A percentile compares a stretch with the other conserved stretches of the same genome.
Evolutionary conservation across 2,329 filamentous ascomycete genomes (phyloP).

Genomic region (Bipolaris bicolor): DNA sequence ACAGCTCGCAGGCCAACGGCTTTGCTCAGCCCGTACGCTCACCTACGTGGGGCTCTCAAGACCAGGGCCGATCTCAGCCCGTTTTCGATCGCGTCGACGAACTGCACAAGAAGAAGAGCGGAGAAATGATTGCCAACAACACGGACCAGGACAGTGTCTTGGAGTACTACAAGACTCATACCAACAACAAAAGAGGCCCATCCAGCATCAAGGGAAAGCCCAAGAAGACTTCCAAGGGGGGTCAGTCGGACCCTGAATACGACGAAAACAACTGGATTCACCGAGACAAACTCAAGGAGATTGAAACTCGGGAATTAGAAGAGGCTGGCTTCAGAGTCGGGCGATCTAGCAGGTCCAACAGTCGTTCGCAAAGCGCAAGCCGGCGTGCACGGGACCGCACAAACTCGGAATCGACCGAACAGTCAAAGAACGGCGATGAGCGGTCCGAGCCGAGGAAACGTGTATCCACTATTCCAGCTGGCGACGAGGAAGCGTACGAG

Average conservation of each 20-base stretch:
- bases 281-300: conserved; percentile 79
- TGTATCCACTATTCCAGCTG: conserved; percentile 50
- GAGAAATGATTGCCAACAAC: conserved; percentile 50
- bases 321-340: conserved; percentile 72
- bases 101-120: conserved; percentile 49
- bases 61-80: conserved; percentile 35
- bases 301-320: conserved; percentile 80
- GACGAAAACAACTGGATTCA: conserved; percentile 84
- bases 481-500: conserved; percentile 50
- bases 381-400: conserved; percentile 38
- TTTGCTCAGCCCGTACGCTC: conserved; percentile 37
- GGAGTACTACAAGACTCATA: conserved; percentile 51
- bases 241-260: conserved; percentile 31
- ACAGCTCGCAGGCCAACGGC: conserved; percentile 45
- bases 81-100: conserved; percentile 45
- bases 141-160: conserved; percentile 56
- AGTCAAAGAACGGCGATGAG: conserved; percentile 34
- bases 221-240: conserved; percentile 32
- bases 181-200: conserved; percentile 25
- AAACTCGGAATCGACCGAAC: conserved; percentile 40
- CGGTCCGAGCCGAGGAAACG: conserved; percentile 36
- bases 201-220: conserved; percentile 26
- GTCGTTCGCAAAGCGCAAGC: conserved; percentile 43
- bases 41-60: conserved; percentile 41
- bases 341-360: conserved; percentile 49